Evolutionary conservation across 2,329 filamentous ascomycete species (phyloP), one percentile per base, ranked within the genome.

Genomic region (Lachnellula hyalina): DNA sequence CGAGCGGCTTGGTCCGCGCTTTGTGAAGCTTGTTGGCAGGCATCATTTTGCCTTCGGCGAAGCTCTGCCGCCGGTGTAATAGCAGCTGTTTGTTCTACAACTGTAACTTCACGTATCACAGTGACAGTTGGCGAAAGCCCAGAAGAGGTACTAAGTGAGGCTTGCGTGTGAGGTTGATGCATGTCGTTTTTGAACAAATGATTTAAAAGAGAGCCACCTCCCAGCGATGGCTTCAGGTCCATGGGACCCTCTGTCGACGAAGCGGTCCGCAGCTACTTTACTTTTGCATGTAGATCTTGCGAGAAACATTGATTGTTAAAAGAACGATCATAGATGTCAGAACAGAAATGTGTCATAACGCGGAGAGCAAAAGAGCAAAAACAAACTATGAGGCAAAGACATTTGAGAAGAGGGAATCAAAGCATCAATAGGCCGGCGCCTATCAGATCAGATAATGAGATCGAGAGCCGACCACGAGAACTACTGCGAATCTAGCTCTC

Each of bases 51-150:
- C 50, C 64, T 60, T 45, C 57, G 47, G 44, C 60, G 63, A 46
- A 66, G 61, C 38, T 62, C 55, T 53, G 64, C 61, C 17, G 59
- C 40, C 41, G 63, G 40, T 47, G 65, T 68, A 19, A 65, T 63
- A 12, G 62, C 48, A 34, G 58, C 41, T n/a, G 17, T 38, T 49
- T 61, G 54, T 34, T 60, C 56, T 51, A 56, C 50, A 54, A 59
- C 54, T 47, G 46, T 57, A 17, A 52, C 53, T 19, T 49, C 47
- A 47, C 42, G 40, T 35, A 48, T 53, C 40, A 56, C 42, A 35
- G 54, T 56, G 11, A 47, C 47, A 25, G 54, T 47, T 19, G 51
- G 47, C 9, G 25, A 32, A 17, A 35, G 14, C 15, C 19, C 25
- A 38, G 25, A 12, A 21, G 49, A 11, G 28, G 32, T 32, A 49